These are phyloP conservation scores for Grosmannia clavigera DNA, from an alignment of 2,329 filamentous ascomycete genomes.

Conservation along the genomic window DNA sequence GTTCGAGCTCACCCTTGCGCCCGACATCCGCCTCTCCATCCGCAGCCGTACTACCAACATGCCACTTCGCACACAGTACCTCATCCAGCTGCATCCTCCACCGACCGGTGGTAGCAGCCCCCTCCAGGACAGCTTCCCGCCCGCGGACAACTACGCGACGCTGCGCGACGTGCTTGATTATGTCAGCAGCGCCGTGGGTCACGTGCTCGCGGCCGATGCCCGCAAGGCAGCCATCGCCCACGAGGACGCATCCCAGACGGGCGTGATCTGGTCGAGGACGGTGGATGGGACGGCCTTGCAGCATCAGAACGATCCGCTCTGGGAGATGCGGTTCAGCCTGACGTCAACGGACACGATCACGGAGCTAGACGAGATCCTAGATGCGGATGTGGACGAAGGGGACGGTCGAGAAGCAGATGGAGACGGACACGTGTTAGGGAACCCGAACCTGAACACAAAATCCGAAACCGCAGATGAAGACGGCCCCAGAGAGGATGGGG, in stretches of 20 bases:
- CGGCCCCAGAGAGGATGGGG: slow-evolving; percentile 30
- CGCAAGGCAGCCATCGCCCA: slow-evolving; percentile 16
- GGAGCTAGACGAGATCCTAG: slow-evolving; percentile 1
- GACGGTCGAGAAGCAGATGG: not conserved
- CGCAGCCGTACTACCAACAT: slow-evolving; percentile 31
- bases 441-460: no score
- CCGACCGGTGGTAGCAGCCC: slow-evolving; percentile 14
- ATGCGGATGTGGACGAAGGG: not conserved
- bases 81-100: slow-evolving; percentile 25
- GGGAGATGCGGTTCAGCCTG: slow-evolving; percentile 22
- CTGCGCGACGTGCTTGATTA: slow-evolving; percentile 32
- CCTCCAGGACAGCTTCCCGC: slow-evolving; percentile 25
- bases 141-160: slow-evolving; percentile 32
- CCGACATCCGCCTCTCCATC: slow-evolving; percentile 28
- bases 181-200: slow-evolving; percentile 29
- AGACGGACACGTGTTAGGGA: not conserved
- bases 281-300: slow-evolving; percentile 8
- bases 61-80: slow-evolving; percentile 33
- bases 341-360: not conserved
- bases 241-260: slow-evolving; percentile 1
- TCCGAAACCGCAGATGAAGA: slow-evolving; percentile 15
- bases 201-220: slow-evolving; percentile 23
- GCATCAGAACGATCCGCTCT: slow-evolving; percentile 13
- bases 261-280: slow-evolving; percentile 16
- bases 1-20: slow-evolving; percentile 33